A percentile compares a stretch with the other conserved stretches of the same genome.
Conservation (phyloP, 345 rosid species). For the Bretschneidera sinensis region DNA sequence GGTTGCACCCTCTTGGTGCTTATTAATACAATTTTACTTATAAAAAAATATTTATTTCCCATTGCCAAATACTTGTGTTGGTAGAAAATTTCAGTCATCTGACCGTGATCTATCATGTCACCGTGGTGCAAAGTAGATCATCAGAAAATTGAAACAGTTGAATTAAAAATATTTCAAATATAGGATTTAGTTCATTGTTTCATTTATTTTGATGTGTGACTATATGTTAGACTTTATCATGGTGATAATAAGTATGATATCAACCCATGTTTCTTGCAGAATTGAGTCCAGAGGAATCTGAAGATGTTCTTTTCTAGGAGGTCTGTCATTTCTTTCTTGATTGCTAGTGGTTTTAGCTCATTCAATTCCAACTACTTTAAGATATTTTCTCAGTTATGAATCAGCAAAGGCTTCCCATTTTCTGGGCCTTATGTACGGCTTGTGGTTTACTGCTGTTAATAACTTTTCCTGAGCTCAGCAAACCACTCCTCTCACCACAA, state of each 20-base stretch:
- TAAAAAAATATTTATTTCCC: too few species aligned
- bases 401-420: too few species aligned
- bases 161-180: too few species aligned
- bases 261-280: constrained; percentile 41
- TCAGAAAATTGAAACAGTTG: neutral
- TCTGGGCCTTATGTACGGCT: too few species aligned
- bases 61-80: neutral
- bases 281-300: constrained; percentile 91
- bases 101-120: neutral
- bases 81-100: neutral
- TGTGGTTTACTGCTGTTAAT: too few species aligned
- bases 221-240: neutral
- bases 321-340: constrained; percentile 20
- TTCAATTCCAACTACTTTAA: too few species aligned
- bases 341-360: neutral
- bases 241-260: constrained; percentile 9
- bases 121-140: too few species aligned
- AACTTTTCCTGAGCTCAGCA: too few species aligned
- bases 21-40: too few species aligned
- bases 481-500: too few species aligned
- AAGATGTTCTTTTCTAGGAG: constrained; percentile 99
- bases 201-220: neutral
- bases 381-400: too few species aligned
- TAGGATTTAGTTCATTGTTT: neutral
- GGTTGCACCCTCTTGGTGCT: too few species aligned